phyloP scores from a whole-genome alignment of 345 rosid genomes.

The Melaleuca alternifolia region DNA sequence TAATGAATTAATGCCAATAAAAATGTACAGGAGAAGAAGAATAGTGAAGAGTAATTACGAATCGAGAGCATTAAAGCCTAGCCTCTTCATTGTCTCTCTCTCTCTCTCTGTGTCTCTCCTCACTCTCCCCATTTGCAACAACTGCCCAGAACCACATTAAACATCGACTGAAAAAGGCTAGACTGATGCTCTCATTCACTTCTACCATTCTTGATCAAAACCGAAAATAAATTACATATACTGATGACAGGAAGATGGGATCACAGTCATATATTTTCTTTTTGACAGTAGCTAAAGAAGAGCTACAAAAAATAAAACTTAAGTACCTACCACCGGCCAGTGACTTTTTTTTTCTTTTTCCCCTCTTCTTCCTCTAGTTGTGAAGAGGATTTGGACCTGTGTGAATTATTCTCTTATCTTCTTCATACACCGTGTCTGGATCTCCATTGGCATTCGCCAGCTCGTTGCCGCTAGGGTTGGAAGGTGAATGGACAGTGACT shows the following conservation, averaged over 20 bases:
- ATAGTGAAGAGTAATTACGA: background rate
- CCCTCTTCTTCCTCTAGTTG: constrained; percentile 26
- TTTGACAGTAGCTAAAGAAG: background rate
- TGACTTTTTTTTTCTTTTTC: background rate
- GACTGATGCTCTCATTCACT: constrained; percentile 1
- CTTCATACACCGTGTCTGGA: constrained; percentile 38
- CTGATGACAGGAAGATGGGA: background rate
- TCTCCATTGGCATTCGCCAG: constrained; percentile 14
- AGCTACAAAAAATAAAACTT: background rate
- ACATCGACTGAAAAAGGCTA: background rate
- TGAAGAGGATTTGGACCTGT: constrained; percentile 97
- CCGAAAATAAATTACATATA: background rate
- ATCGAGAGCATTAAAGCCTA: constrained; percentile 4
- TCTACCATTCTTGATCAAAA: background rate
- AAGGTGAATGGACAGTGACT: background rate
- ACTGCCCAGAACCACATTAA: background rate
- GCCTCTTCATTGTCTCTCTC: background rate
- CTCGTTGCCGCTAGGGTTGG: background rate
- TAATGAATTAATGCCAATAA: background rate
- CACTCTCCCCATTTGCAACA: background rate
- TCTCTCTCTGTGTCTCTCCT: background rate
- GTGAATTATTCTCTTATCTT: constrained; percentile 72
- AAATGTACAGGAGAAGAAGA: background rate
- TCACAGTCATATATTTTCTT: background rate
- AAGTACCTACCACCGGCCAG: background rate